phyloP scores from a whole-genome alignment of 352 stramenopile genomes.

The Phytophthora gonapodyides region DNA sequence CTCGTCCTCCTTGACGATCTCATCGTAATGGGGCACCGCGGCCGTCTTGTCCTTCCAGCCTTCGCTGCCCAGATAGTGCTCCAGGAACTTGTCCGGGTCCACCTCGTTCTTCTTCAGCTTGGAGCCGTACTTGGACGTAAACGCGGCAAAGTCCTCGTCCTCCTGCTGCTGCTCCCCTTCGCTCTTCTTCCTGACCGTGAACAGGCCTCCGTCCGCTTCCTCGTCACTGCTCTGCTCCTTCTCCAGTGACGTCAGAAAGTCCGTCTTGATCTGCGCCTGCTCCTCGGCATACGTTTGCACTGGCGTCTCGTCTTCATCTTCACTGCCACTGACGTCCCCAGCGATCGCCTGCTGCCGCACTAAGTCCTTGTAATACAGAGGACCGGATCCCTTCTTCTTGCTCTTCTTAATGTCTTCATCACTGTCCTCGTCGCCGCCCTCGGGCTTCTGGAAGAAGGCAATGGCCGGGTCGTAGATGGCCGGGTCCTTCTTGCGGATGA shows the following conservation, averaged over 20 bases:
- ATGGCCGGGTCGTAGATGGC: conserved; percentile 92
- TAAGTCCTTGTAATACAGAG: conserved; percentile 95
- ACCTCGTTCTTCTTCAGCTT: conserved; percentile 66
- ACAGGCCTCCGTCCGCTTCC: conserved; percentile 66
- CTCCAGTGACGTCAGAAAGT: conserved; percentile 64
- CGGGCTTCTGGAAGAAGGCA: conserved; percentile 85
- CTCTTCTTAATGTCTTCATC: conserved; percentile 36
- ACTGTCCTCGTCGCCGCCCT: conserved; percentile 28
- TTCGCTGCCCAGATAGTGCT: conserved; percentile 78
- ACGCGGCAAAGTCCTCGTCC: conserved; percentile 68
- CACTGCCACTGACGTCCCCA: conserved; percentile 65
- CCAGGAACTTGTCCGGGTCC: conserved; percentile 77
- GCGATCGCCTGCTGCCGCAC: conserved; percentile 94
- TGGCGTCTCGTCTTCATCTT: conserved; percentile 56
- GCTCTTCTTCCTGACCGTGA: conserved; percentile 72
- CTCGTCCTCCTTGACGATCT: conserved; percentile 89
- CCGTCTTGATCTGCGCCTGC: conserved; percentile 65
- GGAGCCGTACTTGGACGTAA: conserved; percentile 67
- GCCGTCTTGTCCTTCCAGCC: conserved; percentile 85
- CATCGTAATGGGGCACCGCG: conserved; percentile 71
- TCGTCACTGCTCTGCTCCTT: conserved; percentile 38
- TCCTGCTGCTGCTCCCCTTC: conserved; percentile 61
- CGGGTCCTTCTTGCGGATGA: conserved; percentile 92
- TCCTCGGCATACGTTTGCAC: conserved; percentile 77
- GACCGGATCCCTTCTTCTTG: conserved; percentile 44